Evolutionary conservation across 331 rosid genomes (phyloP).

Genomic region (Prunus yedoensis): DNA sequence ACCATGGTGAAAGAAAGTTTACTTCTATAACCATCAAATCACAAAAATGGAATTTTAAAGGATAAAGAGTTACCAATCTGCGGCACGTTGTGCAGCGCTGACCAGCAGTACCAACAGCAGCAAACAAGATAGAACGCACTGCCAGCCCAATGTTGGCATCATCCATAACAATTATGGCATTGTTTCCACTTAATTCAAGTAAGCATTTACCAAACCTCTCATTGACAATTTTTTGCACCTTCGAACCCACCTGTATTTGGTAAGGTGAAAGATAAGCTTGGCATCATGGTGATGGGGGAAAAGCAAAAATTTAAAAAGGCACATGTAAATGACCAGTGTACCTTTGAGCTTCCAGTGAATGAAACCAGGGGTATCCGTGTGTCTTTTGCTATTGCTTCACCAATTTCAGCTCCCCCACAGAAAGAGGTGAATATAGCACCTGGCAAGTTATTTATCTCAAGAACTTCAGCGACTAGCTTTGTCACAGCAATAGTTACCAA

Average conservation of each 20-base stretch:
- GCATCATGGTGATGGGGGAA: not conserved
- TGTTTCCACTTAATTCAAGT: constrained; percentile 94
- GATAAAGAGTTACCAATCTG: constrained; percentile 59
- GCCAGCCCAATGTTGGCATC: constrained; percentile 80
- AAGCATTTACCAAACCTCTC: constrained; percentile 83
- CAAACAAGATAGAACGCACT: constrained; percentile 83
- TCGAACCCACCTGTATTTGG: constrained; percentile 60
- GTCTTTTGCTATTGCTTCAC: constrained; percentile 81
- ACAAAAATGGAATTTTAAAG: constrained; percentile 8
- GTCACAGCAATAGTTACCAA: constrained; percentile 83
- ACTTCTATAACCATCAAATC: constrained; percentile 1
- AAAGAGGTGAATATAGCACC: constrained; percentile 80
- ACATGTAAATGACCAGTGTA: constrained; percentile 25
- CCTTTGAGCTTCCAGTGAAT: constrained; percentile 94
- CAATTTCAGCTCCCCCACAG: constrained; percentile 91
- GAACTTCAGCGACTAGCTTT: constrained; percentile 79
- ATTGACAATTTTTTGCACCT: constrained; percentile 61
- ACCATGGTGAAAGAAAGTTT: not conserved
- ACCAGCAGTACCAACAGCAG: constrained; percentile 99
- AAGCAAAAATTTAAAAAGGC: not conserved
- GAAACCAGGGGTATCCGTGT: constrained; percentile 80
- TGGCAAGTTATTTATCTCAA: constrained; percentile 75
- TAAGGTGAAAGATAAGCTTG: constrained; percentile 19
- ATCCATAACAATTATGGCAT: constrained; percentile 88
- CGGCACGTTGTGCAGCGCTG: constrained; percentile 94